Percentiles rank a stretch among this genome's conserved stretches.
Evolutionary conservation across 768 basidiomycete species (phyloP).

Genomic region (Piloderma croceum): DNA sequence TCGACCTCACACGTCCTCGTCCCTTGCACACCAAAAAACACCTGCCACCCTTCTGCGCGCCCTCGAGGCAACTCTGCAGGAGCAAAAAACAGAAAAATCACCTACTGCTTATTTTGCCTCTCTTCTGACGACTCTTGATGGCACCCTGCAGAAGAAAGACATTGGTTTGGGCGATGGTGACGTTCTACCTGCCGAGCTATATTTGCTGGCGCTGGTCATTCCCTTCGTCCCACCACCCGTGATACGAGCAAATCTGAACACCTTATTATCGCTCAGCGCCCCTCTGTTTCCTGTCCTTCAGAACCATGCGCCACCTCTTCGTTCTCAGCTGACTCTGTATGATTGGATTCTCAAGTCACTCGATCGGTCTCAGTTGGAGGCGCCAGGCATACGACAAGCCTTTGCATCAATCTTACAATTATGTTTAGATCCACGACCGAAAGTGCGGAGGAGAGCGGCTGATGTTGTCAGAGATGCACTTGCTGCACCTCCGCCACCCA

Average conservation of each 20-base stretch:
- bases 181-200: constrained; percentile 76
- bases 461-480: constrained; percentile 81
- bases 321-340: constrained; percentile 81
- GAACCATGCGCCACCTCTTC: constrained; percentile 61
- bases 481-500: constrained; percentile 68
- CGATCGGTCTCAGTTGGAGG: constrained; percentile 66
- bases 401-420: constrained; percentile 84
- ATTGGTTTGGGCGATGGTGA: constrained; percentile 56
- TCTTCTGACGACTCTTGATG: constrained; percentile 77
- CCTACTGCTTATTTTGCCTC: constrained; percentile 96
- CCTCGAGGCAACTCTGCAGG: constrained; percentile 73
- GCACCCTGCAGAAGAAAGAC: constrained; percentile 60
- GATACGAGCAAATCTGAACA: constrained; percentile 67
- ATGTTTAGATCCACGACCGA: constrained; percentile 83
- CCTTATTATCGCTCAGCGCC: constrained; percentile 66
- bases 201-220: constrained; percentile 71
- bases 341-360: constrained; percentile 63
- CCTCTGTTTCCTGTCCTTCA: constrained; percentile 70
- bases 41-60: constrained; percentile 83
- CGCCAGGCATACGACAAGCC: constrained; percentile 63
- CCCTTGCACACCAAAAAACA: constrained; percentile 80
- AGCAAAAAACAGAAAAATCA: constrained; percentile 59
- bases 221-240: constrained; percentile 80
- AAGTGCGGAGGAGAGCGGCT: constrained; percentile 87
- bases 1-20: constrained; percentile 76